phyloP scores from a whole-genome alignment of 2,329 filamentous ascomycete genomes.

The Scolecobasidium constrictum region DNA sequence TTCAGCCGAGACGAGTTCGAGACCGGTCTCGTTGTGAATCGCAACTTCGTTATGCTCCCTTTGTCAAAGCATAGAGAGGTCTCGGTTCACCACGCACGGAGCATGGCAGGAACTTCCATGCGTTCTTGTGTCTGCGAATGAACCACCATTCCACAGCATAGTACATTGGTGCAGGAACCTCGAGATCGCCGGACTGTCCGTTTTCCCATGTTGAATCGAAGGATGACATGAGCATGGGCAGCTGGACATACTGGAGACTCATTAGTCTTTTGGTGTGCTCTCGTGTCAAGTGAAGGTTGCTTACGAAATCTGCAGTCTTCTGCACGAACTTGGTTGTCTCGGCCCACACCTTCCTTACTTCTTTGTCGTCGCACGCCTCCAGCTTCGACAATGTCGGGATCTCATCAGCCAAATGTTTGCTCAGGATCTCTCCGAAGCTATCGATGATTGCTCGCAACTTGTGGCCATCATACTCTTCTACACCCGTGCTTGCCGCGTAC shows the following conservation, averaged over 20 bases:
- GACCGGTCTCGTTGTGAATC: no score
- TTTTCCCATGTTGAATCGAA: conserved; percentile 23
- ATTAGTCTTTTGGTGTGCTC: no score
- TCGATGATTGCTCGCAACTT: conserved; percentile 13
- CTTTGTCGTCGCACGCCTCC: conserved; percentile 12
- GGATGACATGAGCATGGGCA: conserved; percentile 24
- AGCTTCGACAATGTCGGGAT: conserved; percentile 14
- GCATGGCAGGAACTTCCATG: conserved; percentile 26
- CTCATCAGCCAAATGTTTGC: conserved; percentile 16
- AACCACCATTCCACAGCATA: conserved; percentile 24
- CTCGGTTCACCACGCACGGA: conserved; percentile 21
- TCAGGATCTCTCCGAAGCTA: conserved; percentile 13
- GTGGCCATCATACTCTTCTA: conserved; percentile 11
- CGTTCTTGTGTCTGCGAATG: conserved; percentile 19
- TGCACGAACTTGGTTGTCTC: conserved; percentile 11
- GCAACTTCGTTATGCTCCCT: no score
- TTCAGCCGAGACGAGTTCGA: no score
- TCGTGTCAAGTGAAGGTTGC: no score
- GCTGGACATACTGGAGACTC: conserved; percentile 20
- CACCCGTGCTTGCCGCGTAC: conserved; percentile 13
- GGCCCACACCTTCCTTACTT: conserved; percentile 12
- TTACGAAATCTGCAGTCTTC: conserved; percentile 13
- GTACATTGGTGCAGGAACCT: conserved; percentile 25
- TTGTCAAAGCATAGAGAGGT: conserved; percentile 10
- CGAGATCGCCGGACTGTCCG: conserved; percentile 21